phyloP scores from a whole-genome alignment of 345 rosid species.

The sweet orange (Citrus sinensis) region DNA sequence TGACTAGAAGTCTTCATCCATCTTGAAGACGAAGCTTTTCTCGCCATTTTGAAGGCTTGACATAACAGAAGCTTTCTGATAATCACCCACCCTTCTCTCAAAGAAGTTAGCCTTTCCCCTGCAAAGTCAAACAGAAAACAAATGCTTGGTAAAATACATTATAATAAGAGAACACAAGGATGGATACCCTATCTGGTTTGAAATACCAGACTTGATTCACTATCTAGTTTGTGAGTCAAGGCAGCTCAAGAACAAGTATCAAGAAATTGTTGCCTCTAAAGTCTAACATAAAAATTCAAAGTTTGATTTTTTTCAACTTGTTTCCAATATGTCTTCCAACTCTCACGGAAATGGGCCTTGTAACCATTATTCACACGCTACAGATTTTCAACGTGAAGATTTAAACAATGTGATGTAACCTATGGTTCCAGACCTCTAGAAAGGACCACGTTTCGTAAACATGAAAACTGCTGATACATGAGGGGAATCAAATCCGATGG shows the following conservation, averaged over 20 bases:
- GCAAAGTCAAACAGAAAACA: slow-evolving; percentile 20
- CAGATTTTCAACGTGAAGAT: not conserved
- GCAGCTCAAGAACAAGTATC: not conserved
- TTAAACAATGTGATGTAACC: not conserved
- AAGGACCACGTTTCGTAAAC: not conserved
- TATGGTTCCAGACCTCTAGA: not conserved
- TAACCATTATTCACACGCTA: not conserved
- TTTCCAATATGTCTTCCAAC: not conserved
- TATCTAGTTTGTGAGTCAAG: not conserved
- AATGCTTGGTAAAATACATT: not conserved
- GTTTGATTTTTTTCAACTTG: not conserved
- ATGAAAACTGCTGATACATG: not conserved
- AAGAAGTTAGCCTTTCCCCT: slow-evolving; percentile 88
- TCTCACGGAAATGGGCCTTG: not conserved
- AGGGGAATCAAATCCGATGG: not conserved
- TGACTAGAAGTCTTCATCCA: slow-evolving; percentile 69
- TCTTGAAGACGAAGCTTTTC: slow-evolving; percentile 59
- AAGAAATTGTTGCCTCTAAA: slow-evolving; percentile 4
- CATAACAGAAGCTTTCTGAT: slow-evolving; percentile 93
- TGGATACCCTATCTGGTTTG: not conserved
- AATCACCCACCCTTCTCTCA: slow-evolving; percentile 87
- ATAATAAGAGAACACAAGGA: not conserved
- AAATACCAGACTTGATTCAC: not conserved
- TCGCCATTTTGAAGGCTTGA: slow-evolving; percentile 65
- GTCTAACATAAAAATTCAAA: not conserved